Conservation (phyloP, 331 rosid species). For the Stylosanthes scabra region DNA sequence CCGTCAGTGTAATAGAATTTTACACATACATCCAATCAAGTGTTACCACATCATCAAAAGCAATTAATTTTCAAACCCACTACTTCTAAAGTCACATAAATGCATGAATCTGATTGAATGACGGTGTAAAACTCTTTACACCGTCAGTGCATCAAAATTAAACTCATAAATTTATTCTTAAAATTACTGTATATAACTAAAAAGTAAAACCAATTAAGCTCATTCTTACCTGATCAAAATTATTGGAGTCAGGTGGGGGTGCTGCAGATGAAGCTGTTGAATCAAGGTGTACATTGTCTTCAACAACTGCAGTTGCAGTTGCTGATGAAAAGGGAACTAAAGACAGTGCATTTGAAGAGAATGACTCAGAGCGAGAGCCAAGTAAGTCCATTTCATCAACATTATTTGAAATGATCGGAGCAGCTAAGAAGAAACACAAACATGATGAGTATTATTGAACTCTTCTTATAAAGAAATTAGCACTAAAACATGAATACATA, state of each 20-base stretch:
- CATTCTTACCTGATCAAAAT: conserved; percentile 57
- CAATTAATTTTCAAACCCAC: no score
- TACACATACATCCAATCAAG: no score
- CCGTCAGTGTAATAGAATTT: no score
- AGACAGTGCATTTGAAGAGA: conserved; percentile 72
- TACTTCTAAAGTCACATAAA: no score
- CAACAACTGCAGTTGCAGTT: conserved; percentile 47
- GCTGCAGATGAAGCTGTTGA: conserved; percentile 47
- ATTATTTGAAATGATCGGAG: conserved; percentile 52
- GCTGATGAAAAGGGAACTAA: conserved; percentile 61
- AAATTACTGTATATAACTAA: neutral
- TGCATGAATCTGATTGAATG: no score
- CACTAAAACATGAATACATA: neutral
- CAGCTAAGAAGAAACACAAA: conserved; percentile 54
- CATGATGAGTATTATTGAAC: conserved; percentile 28
- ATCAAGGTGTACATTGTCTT: conserved; percentile 42
- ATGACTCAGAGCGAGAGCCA: conserved; percentile 67
- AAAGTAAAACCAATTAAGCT: neutral
- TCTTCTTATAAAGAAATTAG: neutral
- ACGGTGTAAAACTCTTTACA: no score
- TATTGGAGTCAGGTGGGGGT: conserved; percentile 46
- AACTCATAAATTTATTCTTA: neutral
- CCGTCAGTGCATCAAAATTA: no score
- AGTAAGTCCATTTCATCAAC: conserved; percentile 70
- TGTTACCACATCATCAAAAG: no score